Evolutionary conservation across 1,284 basidiomycete species (phyloP), one percentile per base, ranked within the genome.

Genomic region (Exsudoporus floridanus): DNA sequence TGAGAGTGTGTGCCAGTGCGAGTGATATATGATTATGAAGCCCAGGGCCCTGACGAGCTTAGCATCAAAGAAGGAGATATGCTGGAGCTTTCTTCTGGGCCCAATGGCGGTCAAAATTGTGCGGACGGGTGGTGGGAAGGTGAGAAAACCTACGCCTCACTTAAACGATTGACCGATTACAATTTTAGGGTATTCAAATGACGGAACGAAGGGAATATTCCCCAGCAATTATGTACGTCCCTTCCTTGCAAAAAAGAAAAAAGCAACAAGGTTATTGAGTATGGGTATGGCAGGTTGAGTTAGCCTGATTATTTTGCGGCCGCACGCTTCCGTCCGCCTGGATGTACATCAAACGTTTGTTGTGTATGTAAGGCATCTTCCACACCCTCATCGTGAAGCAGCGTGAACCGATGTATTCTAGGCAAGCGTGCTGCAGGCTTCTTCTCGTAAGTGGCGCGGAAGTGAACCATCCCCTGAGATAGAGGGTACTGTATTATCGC

Each of bases 91-190:
- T 82, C 86, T n/a, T 73, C 70, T 35, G 84, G 83, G 1, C 71
- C 77, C 23, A 67, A 71, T 33, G 84, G 82, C 31, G 86, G 87
- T 9, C 75, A 80, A 63, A 74, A 82, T 61, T 86, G 84, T 63
- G 85, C 79, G 31, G 82, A 87, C 50, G 88, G 86, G 23, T 91
- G 89, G 89, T 91, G 86, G 85, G 88, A 91, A 82, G 88, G 88
- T 86, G 52, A 50, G 46, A 35, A 55, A 50, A 39, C 16, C 34
- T 33, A 16, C 28, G 35, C 19, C 19, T 50, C 19, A 47, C 50
- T 64, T 62, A 38, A 57, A 49, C 19, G 50, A 56, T 66, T 66
- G 53, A 64, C 58, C 30, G 54, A 62, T 59, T 51, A 60, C n/a
- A 55, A 62, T 61, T 58, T 50, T 65, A 90, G 88, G 88, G 48